These are phyloP conservation scores for Lepidium didymum DNA, from an alignment of 345 rosid genomes.

Conservation along the genomic window DNA sequence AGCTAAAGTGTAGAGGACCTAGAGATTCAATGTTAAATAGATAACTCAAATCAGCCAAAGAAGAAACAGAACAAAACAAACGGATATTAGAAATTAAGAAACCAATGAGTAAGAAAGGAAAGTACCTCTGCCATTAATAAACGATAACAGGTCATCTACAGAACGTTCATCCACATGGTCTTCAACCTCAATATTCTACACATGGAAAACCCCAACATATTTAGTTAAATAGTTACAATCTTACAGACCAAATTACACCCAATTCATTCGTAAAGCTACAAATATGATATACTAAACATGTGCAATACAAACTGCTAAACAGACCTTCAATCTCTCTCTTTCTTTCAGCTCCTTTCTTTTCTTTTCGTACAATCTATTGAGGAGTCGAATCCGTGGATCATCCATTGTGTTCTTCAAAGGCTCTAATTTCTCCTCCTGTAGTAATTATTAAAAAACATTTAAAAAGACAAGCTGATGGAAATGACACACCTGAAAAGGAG, in stretches of 20 bases:
- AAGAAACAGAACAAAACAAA: background rate
- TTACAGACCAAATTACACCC: background rate
- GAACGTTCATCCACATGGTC: constrained; percentile 77
- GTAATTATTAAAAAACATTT: constrained; percentile 1
- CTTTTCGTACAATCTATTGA: constrained; percentile 75
- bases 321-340: constrained; percentile 68
- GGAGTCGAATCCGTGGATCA: constrained; percentile 81
- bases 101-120: constrained; percentile 2
- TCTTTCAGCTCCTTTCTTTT: constrained; percentile 83
- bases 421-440: constrained; percentile 89
- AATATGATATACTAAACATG: background rate
- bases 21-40: background rate
- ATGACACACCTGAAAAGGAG: background rate
- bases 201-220: constrained; percentile 15
- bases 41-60: background rate
- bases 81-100: background rate
- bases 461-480: constrained; percentile 12
- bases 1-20: background rate
- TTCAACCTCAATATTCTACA: constrained; percentile 68
- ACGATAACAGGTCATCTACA: constrained; percentile 79
- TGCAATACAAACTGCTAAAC: background rate
- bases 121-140: constrained; percentile 76
- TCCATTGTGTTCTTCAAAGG: constrained; percentile 72
- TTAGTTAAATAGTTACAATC: constrained; percentile 7
- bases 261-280: background rate